Base-by-base conservation (phyloP, 768 basidiomycete species). In the Russula emetica region DNA sequence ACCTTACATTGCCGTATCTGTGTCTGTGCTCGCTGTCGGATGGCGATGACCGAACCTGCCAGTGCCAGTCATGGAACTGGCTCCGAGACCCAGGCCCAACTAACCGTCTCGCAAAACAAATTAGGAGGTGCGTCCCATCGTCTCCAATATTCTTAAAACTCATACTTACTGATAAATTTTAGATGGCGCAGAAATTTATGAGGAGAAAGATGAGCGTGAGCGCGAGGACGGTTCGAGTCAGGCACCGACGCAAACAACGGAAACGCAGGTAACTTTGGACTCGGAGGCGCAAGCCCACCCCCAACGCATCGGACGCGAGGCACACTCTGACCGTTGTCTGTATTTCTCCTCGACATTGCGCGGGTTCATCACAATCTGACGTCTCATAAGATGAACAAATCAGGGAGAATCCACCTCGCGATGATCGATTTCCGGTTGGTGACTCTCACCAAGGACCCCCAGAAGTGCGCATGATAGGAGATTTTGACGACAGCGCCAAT, bases 401-500 rank as follows among this genome's bases (percentile, higher is more conserved):
- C 7, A 10, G n/a, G 18, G n/a, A 45, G n/a, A 45, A 45, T 45
- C n/a, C 10, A 11, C 20, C 44, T n/a, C 44, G 9, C 44, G 20
- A 3, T 20, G 42, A n/a, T n/a, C 8, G 42, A n/a, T 44, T 44
- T n/a, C 42, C 18, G 8, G 8, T 3, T 20, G 1, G 18, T n/a
- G 44, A 10, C 9, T 10, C 44, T n/a, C 44, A 45, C 9, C n/a
- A 45, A 18, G n/a, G 10, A n/a, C 9, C 44, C 3, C 44, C 44
- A 45, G n/a, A 55, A 24, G 22, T 14, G 2, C 22, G 53, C 13
- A 22, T 34, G n/a, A 47, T 24, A 34, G 44, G 44, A 10, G 64
- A 65, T 32, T 74, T 75, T 55, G 73, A 76, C 66, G 76, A 76
- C 50, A 74, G 75, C 20, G 76, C 77, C 3, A 72, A 73, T 28